Percentiles rank a stretch among this genome's conserved stretches.
These are phyloP conservation scores for Dissophora ornata DNA, from an alignment of 192 early-diverging fungal species.

Conservation along the genomic window DNA sequence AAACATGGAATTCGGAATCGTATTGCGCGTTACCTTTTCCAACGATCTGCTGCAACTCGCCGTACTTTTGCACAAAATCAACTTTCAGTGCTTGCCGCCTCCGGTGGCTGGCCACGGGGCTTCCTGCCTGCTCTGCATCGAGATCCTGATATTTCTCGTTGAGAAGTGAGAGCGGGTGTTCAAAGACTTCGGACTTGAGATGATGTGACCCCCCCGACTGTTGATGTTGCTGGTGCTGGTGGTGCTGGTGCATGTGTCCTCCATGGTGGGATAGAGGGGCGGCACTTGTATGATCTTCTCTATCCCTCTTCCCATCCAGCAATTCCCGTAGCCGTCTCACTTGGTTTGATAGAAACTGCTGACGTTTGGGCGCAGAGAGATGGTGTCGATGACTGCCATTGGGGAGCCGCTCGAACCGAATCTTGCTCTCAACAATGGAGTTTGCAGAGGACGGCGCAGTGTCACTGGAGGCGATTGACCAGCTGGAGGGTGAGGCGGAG, in stretches of 20 bases:
- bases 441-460: conserved; percentile 27
- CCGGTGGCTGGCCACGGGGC: conserved; percentile 3
- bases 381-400: conserved; percentile 41
- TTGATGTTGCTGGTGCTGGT: conserved; percentile 1
- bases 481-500: conserved; percentile 31
- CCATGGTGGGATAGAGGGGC: neutral
- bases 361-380: conserved; percentile 36
- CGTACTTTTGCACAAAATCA: conserved; percentile 43
- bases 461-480: conserved; percentile 35
- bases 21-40: conserved; percentile 28
- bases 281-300: conserved; percentile 15
- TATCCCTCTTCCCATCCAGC: conserved; percentile 29
- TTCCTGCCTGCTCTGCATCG: conserved; percentile 19
- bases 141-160: conserved; percentile 44
- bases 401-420: conserved; percentile 24
- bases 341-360: conserved; percentile 45
- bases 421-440: conserved; percentile 22
- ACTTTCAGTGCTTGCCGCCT: conserved; percentile 2
- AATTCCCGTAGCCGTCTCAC: conserved; percentile 30
- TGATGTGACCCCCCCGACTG: conserved; percentile 1
- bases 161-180: conserved; percentile 31
- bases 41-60: conserved; percentile 47
- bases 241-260: too few species aligned
- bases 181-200: conserved; percentile 29
- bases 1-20: conserved; percentile 31